Conservation (phyloP, 2,329 filamentous ascomycete species). For the Fusarium tanahbumbuense region DNA sequence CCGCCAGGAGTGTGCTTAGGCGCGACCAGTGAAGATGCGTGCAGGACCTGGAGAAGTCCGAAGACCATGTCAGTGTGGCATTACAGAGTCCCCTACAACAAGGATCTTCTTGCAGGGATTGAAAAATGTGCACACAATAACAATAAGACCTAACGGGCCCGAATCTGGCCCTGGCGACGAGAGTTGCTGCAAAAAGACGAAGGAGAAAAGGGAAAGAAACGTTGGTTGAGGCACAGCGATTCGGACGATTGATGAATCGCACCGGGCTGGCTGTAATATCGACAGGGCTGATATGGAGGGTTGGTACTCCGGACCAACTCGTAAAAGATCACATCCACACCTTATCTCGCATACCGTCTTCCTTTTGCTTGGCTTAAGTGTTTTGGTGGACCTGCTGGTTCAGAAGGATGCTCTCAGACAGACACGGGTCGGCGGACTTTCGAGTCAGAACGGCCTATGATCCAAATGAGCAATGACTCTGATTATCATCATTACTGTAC, state of each 20-base stretch:
- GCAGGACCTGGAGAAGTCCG: constrained; percentile 6
- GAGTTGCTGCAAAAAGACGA: neutral
- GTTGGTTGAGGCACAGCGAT: neutral
- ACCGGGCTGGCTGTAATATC: neutral
- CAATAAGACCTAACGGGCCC: constrained; percentile 11
- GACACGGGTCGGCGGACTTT: neutral
- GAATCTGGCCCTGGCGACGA: constrained; percentile 10
- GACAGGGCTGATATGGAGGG: neutral
- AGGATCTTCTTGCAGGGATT: constrained; percentile 23
- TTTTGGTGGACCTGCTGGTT: neutral
- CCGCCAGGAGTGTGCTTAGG: constrained; percentile 1
- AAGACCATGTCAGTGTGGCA: constrained; percentile 26
- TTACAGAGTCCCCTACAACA: constrained; percentile 29
- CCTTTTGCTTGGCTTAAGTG: neutral
- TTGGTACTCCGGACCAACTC: neutral
- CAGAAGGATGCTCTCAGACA: neutral
- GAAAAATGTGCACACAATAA: constrained; percentile 10
- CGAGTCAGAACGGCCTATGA: neutral
- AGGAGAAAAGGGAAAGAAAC: neutral
- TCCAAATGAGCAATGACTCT: neutral
- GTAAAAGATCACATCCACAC: neutral
- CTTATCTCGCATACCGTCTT: neutral
- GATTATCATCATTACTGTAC: neutral
- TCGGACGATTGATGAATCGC: neutral
- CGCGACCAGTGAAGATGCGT: constrained; percentile 15